Evolutionary conservation across 2,329 filamentous ascomycete species (phyloP).

Genomic region (Aspergillus alliaceus): DNA sequence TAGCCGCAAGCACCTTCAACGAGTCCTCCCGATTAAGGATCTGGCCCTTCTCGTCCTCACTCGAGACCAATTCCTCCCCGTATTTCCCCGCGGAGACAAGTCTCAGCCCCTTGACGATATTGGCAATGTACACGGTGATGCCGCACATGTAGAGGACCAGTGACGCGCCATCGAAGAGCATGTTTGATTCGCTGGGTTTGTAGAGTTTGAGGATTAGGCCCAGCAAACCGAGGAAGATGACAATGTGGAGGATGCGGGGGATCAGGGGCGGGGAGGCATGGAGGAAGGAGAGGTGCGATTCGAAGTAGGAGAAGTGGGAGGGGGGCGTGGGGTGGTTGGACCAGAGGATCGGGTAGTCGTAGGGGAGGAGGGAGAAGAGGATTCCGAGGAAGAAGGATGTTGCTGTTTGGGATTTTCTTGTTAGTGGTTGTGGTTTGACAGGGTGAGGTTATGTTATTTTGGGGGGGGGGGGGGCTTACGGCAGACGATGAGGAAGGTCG

Average conservation of each 20-base stretch:
- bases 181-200: slow-evolving; percentile 88
- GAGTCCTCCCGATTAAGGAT: slow-evolving; percentile 82
- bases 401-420: slow-evolving; percentile 48
- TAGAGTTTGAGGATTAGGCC: slow-evolving; percentile 95
- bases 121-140: slow-evolving; percentile 88
- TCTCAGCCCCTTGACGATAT: slow-evolving; percentile 92
- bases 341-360: slow-evolving; percentile 61
- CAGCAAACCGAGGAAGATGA: slow-evolving; percentile 81
- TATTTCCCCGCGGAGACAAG: slow-evolving; percentile 75
- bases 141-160: slow-evolving; percentile 78
- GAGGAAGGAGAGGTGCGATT: slow-evolving; percentile 86
- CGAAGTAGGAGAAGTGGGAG: slow-evolving; percentile 80
- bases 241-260: slow-evolving; percentile 88
- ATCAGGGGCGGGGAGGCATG: slow-evolving; percentile 91
- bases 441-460: not conserved
- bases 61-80: slow-evolving; percentile 45
- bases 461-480: slow-evolving; percentile 60
- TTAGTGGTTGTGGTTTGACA: slow-evolving; percentile 8
- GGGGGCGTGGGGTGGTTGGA: slow-evolving; percentile 40
- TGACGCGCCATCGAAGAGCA: slow-evolving; percentile 82
- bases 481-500: slow-evolving; percentile 94
- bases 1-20: slow-evolving; percentile 85
- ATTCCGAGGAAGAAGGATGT: slow-evolving; percentile 98
- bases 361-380: slow-evolving; percentile 93
- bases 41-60: slow-evolving; percentile 58